These are phyloP conservation scores for Botrytis tulipae DNA, from an alignment of 2,329 filamentous ascomycete species.

Conservation along the genomic window DNA sequence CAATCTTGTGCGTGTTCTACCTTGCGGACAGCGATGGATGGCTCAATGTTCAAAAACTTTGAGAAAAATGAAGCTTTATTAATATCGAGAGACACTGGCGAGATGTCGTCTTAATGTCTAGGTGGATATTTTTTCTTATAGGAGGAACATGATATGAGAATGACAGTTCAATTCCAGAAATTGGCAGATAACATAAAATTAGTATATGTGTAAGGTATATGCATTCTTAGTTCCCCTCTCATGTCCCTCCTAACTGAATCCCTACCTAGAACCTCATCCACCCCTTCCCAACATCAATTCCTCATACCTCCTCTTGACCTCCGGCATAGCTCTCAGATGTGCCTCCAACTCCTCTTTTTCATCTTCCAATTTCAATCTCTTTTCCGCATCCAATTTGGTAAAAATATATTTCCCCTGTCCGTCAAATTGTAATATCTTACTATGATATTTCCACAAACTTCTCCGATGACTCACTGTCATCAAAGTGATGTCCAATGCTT, in stretches of 20 bases:
- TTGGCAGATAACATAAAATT: not conserved
- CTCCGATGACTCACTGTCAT: slow-evolving; percentile 94
- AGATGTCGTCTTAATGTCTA: not conserved
- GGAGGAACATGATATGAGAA: not conserved
- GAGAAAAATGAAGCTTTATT: not conserved
- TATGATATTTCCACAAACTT: slow-evolving; percentile 96
- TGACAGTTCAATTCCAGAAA: not conserved
- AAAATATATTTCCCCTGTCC: slow-evolving; percentile 91
- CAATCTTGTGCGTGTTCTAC: not conserved
- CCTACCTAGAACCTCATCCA: not conserved
- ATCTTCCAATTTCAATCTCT: slow-evolving; percentile 81
- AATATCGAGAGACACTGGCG: not conserved
- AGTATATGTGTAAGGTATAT: not conserved
- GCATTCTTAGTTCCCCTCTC: not conserved
- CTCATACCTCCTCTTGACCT: slow-evolving; percentile 78
- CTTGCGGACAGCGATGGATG: not conserved
- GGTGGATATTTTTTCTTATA: not conserved
- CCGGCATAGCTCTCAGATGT: slow-evolving; percentile 78
- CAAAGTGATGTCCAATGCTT: slow-evolving; percentile 84
- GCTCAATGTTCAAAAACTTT: not conserved
- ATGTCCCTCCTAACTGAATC: not conserved
- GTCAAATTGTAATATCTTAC: slow-evolving; percentile 92
- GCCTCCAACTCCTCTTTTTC: slow-evolving; percentile 94
- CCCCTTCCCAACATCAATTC: slow-evolving; percentile 58
- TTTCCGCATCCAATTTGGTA: slow-evolving; percentile 83